Base-by-base conservation (phyloP, 495 filamentous ascomycete species). In the Pyrenula massariospora region DNA sequence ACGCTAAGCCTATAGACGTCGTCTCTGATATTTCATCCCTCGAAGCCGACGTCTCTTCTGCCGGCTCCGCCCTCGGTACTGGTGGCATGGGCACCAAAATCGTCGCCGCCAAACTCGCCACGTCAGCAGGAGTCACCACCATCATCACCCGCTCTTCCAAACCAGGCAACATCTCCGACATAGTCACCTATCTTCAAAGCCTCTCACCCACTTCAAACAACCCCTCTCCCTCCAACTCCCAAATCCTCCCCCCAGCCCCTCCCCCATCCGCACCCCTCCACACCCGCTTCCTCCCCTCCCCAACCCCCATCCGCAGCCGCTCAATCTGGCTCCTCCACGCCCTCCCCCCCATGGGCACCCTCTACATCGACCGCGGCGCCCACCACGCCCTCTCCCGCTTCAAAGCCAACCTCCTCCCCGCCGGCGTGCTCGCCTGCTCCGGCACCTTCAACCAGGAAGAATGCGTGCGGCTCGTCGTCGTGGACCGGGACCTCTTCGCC, bases 41-140 rank as follows among this genome's bases (percentile, higher is more conserved):
- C n/a, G 84, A 86, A 60, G 93, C 89, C 5, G 93, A 98, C 68
- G 90, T 95, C 12, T 95, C 90, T 15, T 86, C 86, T 22, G 87
- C 91, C 36, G 93, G 93, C 10, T 95, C 90, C 3, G 77, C 84
- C 12, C 71, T 98, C 12, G 93, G 93, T 25, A 98, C 94, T n/a
- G 93, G 93, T 12, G 93, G 93, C 47, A 98, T 98, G 93, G 84
- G 86, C 53, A 98, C 93, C 52, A 98, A 98, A 70, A 95, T 98
- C 60, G 88, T 95, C 19, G 93, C 93, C 25, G 93, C 93, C 36
- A 84, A 89, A 52, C 84, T 97, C 22, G 93, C 91, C 52, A 96
- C 89, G 36, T 93, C 90, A 54, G 93, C 90, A 36, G 93, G 93
- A 42, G 94, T 97, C 31, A 98, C 90, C 1, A 96, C 92, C 1